These are phyloP conservation scores for Chaetomiaceae sp. DNA, from an alignment of 2,329 filamentous ascomycete species.

Conservation along the genomic window DNA sequence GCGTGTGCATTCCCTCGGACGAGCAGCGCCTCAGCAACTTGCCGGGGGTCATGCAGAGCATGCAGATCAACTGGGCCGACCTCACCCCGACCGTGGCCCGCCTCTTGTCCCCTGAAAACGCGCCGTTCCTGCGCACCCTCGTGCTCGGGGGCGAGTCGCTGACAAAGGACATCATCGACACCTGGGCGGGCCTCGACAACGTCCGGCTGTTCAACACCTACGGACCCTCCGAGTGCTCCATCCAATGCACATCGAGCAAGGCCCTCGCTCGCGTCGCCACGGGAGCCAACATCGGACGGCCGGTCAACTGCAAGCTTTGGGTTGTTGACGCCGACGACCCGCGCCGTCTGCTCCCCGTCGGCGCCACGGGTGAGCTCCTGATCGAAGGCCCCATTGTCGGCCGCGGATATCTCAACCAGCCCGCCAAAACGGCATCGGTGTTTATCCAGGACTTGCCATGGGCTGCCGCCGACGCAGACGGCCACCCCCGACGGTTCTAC, in stretches of 20 bases:
- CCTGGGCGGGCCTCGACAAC: slow-evolving; percentile 15
- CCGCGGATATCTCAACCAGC: slow-evolving; percentile 5
- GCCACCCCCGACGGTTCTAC: slow-evolving; percentile 31
- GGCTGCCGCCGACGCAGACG: neutral
- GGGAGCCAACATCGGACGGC: slow-evolving; percentile 2
- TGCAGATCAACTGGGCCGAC: slow-evolving; percentile 3
- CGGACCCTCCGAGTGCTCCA: slow-evolving; percentile 23
- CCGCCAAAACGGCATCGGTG: slow-evolving; percentile 27
- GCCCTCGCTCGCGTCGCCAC: neutral
- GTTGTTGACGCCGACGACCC: slow-evolving; percentile 1
- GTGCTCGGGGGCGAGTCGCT: slow-evolving; percentile 25
- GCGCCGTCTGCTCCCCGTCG: slow-evolving; percentile 1
- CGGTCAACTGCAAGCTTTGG: slow-evolving; percentile 5
- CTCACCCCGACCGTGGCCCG: slow-evolving; percentile 14
- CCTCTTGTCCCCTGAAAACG: slow-evolving; percentile 18
- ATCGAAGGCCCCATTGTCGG: slow-evolving; percentile 6
- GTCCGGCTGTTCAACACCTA: slow-evolving; percentile 14
- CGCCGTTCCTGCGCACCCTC: slow-evolving; percentile 20
- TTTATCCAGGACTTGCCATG: slow-evolving; percentile 26
- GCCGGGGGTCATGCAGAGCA: neutral
- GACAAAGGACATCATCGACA: slow-evolving; percentile 10
- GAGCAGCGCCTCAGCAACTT: slow-evolving; percentile 3
- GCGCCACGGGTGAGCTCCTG: slow-evolving; percentile 1
- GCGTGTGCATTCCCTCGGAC: slow-evolving; percentile 6
- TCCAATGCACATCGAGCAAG: slow-evolving; percentile 14